phyloP scores from a whole-genome alignment of 495 filamentous ascomycete species.

The Tuber aestivum region DNA sequence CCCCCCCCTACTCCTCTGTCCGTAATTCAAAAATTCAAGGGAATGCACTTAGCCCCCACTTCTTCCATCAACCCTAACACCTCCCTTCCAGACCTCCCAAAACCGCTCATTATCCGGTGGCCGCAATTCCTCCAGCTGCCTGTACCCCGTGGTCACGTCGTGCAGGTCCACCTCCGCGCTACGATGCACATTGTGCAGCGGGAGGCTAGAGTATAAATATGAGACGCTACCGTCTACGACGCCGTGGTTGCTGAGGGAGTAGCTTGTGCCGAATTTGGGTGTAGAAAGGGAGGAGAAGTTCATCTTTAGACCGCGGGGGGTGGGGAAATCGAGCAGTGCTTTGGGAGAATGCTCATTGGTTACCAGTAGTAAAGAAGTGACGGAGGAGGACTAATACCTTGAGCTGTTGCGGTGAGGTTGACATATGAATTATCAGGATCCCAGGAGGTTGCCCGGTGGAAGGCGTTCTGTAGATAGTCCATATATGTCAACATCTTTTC shows the following conservation, averaged over 20 bases:
- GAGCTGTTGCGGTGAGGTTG: constrained; percentile 75
- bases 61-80: constrained; percentile 34
- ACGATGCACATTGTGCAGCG: constrained; percentile 48
- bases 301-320: constrained; percentile 71
- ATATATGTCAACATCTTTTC: constrained; percentile 86
- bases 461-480: constrained; percentile 92
- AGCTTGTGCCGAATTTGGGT: constrained; percentile 52
- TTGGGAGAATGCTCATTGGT: constrained; percentile 10
- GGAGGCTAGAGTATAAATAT: constrained; percentile 36
- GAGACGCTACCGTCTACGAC: constrained; percentile 39
- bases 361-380: constrained; percentile 6
- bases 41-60: constrained; percentile 41
- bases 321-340: constrained; percentile 53
- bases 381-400: constrained; percentile 52
- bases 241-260: constrained; percentile 36
- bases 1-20: background rate
- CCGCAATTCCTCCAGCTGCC: constrained; percentile 55
- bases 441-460: constrained; percentile 81
- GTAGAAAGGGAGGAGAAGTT: constrained; percentile 85
- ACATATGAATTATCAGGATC: constrained; percentile 90
- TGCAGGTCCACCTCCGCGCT: constrained; percentile 56
- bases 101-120: constrained; percentile 46
- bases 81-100: constrained; percentile 36
- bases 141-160: constrained; percentile 63
- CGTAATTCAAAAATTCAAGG: constrained; percentile 5